These are phyloP conservation scores for Starmerella kuoi DNA, from an alignment of 805 yeast species.

Conservation along the genomic window DNA sequence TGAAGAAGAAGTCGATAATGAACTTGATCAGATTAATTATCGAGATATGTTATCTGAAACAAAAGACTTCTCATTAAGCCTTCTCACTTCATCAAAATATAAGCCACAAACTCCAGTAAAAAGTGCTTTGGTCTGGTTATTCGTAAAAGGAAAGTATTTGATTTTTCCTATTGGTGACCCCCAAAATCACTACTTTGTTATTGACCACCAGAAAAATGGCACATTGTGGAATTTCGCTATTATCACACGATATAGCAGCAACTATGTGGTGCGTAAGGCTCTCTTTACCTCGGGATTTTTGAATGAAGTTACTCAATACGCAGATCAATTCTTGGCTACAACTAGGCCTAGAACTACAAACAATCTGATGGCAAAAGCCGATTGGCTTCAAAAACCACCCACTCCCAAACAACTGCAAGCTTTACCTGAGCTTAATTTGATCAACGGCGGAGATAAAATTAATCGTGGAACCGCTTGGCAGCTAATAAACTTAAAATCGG, in stretches of 20 bases:
- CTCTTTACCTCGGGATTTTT: constrained; percentile 2
- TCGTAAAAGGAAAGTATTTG: constrained; percentile 9
- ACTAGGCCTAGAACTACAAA: not conserved
- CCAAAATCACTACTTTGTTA: not conserved
- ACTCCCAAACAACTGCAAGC: not conserved
- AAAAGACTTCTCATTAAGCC: not conserved
- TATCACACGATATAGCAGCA: not conserved
- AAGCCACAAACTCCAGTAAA: not conserved
- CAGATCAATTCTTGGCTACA: not conserved
- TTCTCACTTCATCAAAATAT: not conserved
- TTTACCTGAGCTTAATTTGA: not conserved
- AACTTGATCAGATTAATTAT: not conserved
- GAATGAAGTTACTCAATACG: constrained; percentile 5
- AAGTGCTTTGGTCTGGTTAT: constrained; percentile 16
- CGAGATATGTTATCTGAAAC: not conserved
- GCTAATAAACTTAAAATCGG: constrained; percentile 13
- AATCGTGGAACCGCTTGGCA: constrained; percentile 14
- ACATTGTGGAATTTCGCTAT: not conserved
- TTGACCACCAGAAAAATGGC: not conserved
- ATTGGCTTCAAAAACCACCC: not conserved
- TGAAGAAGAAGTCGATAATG: not conserved
- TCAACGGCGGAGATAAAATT: not conserved
- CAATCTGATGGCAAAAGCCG: not conserved
- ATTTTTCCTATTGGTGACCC: constrained; percentile 7
- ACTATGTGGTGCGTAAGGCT: constrained; percentile 1